Conservation (phyloP, 1,139 yeast genomes). For the Lodderomyces jiufengensis region DNA sequence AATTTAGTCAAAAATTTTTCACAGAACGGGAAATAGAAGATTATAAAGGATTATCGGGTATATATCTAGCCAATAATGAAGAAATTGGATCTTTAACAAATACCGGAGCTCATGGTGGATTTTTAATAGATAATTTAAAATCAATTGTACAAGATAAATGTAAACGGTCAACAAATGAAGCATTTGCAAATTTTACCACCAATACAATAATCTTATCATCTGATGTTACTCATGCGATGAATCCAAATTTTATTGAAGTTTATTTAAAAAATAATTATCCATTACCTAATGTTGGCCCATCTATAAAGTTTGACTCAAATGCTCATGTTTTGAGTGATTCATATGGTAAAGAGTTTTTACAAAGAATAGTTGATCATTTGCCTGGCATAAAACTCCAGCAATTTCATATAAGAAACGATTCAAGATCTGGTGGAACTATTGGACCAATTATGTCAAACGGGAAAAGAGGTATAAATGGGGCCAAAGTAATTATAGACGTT, state of each 20-base stretch:
- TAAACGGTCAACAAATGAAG: constrained; percentile 4
- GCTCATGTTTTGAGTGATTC: constrained; percentile 81
- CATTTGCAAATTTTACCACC: constrained; percentile 11
- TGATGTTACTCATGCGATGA: constrained; percentile 62
- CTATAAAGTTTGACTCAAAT: constrained; percentile 70
- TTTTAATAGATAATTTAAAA: constrained; percentile 15
- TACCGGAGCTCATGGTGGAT: constrained; percentile 60
- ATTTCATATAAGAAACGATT: constrained; percentile 44
- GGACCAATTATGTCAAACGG: constrained; percentile 65
- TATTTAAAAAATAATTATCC: constrained; percentile 77
- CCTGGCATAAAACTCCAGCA: constrained; percentile 58
- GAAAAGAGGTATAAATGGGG: constrained; percentile 48
- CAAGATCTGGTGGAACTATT: constrained; percentile 61
- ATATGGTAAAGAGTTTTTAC: constrained; percentile 61
- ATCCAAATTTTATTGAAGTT: constrained; percentile 58
- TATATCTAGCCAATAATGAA: constrained; percentile 57
- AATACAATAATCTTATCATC: constrained; percentile 60
- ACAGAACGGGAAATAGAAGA: constrained; percentile 19
- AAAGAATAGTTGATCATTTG: constrained; percentile 54
- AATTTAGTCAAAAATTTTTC: constrained; percentile 22
- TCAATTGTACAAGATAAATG: constrained; percentile 8
- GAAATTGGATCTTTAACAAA: constrained; percentile 60
- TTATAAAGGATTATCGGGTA: constrained; percentile 43
- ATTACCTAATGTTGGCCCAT: constrained; percentile 69
- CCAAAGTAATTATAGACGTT: constrained; percentile 65